Evolutionary conservation across 129 eudicot species (phyloP), one percentile per base, ranked within the genome.

Genomic region (Artemisia annua): DNA sequence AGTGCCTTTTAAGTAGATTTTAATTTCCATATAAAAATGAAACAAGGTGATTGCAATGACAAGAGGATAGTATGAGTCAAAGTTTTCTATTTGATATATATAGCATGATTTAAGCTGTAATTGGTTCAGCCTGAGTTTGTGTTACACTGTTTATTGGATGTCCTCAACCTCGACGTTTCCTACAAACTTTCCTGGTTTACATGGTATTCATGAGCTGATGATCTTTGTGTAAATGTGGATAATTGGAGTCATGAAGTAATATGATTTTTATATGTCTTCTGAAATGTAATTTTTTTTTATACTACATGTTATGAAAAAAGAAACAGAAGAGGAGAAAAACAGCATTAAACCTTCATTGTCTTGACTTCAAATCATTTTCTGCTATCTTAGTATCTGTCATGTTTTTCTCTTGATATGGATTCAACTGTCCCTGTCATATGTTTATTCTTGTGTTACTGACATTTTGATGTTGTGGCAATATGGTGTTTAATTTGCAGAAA

Each of bases 401-500:
- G 44, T 65, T 63, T 70, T 30, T 67, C 39, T 56, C 17, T 54
- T 77, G 55, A 30, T 69, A 51, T 63, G 44, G 51, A 32, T 66
- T 60, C 43, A 69, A 20, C 52, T 69, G 11, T 46, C 24, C 51
- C 1, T 60, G 11, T 48, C 11, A 59, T 77, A 19, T 24, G 5
- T 53, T 51, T 17, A 39, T 68, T 11, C 22, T n/a, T 16, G 20
- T 57, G 48, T 44, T 44, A 32, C 32, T 48, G 55, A 46, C 53
- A 22, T 79, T 60, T 12, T 77, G 48, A 63, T 62, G 59, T 52
- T 70, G 63, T 62, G 59, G 39, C 52, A 6, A 71, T 22, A 46
- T 71, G 71, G 52, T 78, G 52, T 71, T 59, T 56, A 59, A 48
- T 63, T 50, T 81, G 87, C 99, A 95, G 97, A 95, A 95, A 83